phyloP scores from a whole-genome alignment of 2,329 filamentous ascomycete species.

The Tolypocladium tundrense region DNA sequence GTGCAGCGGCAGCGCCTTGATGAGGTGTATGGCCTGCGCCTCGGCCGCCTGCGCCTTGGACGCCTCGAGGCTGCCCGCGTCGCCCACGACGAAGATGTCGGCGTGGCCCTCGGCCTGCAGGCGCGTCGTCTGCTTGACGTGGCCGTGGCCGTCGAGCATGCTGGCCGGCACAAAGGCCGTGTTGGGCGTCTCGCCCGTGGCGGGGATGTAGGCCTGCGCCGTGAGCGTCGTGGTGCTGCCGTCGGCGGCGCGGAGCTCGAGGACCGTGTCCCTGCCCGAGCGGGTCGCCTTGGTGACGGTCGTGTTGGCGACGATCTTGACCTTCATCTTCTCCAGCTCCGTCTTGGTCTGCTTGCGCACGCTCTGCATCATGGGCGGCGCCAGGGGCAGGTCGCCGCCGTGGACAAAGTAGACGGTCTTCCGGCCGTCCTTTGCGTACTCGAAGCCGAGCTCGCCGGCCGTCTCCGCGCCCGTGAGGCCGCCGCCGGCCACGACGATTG shows the following conservation, averaged over 20 bases:
- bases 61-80: constrained; percentile 29
- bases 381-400: constrained; percentile 27
- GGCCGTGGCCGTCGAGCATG: constrained; percentile 23
- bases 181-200: constrained; percentile 35
- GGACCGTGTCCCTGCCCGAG: constrained; percentile 15
- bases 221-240: constrained; percentile 26
- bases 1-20: constrained; percentile 23
- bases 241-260: constrained; percentile 22
- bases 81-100: constrained; percentile 35
- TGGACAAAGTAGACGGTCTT: constrained; percentile 38
- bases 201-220: constrained; percentile 35
- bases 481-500: constrained; percentile 41
- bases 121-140: constrained; percentile 25
- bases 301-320: constrained; percentile 29
- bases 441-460: constrained; percentile 38
- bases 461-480: constrained; percentile 41
- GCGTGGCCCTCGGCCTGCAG: constrained; percentile 23
- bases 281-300: constrained; percentile 20
- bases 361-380: constrained; percentile 17
- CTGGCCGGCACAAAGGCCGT: constrained; percentile 28
- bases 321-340: constrained; percentile 32
- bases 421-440: constrained; percentile 28
- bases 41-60: constrained; percentile 20
- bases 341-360: constrained; percentile 27
- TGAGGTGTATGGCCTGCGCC: constrained; percentile 21